Base-by-base conservation (phyloP, 805 yeast genomes). In the Ogataea naganishii region DNA sequence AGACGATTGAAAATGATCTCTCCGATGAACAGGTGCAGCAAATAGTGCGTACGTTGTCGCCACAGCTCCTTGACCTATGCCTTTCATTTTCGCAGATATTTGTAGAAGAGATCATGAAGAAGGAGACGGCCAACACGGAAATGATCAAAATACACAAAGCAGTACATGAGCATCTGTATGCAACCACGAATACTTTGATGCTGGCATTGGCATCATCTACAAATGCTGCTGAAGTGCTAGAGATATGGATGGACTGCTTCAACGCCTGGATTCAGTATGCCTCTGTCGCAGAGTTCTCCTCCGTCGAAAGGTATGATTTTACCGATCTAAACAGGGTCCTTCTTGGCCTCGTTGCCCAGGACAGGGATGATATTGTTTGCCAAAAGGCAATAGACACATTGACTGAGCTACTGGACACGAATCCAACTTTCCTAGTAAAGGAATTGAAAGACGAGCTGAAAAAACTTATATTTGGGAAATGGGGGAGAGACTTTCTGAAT, bases 41-140 rank as follows among this genome's bases (percentile, higher is more conserved):
- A 25, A 14, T 14, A 15, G n/a, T 15, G 5, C 5, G 6, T 13
- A 2, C 13, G 7, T 14, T 37, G 16, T 35, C 43, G 3, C 27
- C 26, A 16, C 10, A 32, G 4, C 23, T 35, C 10, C 14, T 36
- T 3, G 26, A 26, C 10, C 27, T 58, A 6, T 11, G 47, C 0
- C 26, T 64, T 3, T 31, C 49, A 1, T 64, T 70, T 25, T 52
- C 65, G 3, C 58, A 75, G 9, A 69, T 68, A 6, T 34, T 72
- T 0, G 65, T 62, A 1, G 82, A 75, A 38, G 82, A 76, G 31
- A 40, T 69, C 8, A 41, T 57, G 20, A 70, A 66, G 36, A 46
- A 45, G 15, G 58, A 55, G 26, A 31, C 43, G 9, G 36, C 58
- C 38, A 40, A 33, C 33, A 33, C 52, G 2, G 34, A 46, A 29